Evolutionary conservation across 441 rosid species (phyloP), one percentile per base, ranked within the genome.

Genomic region (Pelargonium cotyledonis): DNA sequence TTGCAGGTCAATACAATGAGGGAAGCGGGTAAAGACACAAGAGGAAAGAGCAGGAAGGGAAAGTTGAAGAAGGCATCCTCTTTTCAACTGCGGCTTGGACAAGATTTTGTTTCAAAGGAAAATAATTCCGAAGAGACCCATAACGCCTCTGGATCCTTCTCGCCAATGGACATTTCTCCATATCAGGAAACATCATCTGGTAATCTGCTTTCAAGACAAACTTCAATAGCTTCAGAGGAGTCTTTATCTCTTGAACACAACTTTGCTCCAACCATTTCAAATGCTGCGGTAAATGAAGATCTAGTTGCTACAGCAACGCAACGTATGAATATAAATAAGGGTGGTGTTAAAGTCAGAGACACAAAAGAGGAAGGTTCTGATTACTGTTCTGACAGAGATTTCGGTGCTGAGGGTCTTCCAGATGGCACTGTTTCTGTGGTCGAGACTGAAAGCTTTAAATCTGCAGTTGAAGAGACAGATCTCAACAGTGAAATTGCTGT

Each of bases 151-250:
- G 97, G 85, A 51, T 76, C 95, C 51, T 88, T 73, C 84, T 90
- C 96, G 18, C 97, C 90, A 1, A 92, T 95, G 98, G 97, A 95
- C 81, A 70, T 80, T 65, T 91, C 99, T 31, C 93, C 97, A 0
- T 89, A 85, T 71, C 89, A 60, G 76, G 89, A 83, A 78, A 71
- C 78, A 47, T 35, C 75, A 61, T 75, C 82, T 46, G 83, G 81
- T 65, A 44, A 80, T 69, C 75, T 68, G 51, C 65, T 68, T 65
- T 82, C 83, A 55, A 81, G 84, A 77, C 90, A 82, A 81, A 73
- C 79, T 67, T 83, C 96, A 66, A 78, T 82, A 68, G 78, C 80
- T 29, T 86, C 96, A 31, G 86, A 87, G 51, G 84, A 74, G 68
- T 77, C 86, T 78, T 71, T 75, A 65, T 67, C 76, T 76, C 69